Percentiles rank a stretch among this genome's conserved stretches.
Conservation (phyloP, 163 green algal genomes). For the Volvox carteri region DNA sequence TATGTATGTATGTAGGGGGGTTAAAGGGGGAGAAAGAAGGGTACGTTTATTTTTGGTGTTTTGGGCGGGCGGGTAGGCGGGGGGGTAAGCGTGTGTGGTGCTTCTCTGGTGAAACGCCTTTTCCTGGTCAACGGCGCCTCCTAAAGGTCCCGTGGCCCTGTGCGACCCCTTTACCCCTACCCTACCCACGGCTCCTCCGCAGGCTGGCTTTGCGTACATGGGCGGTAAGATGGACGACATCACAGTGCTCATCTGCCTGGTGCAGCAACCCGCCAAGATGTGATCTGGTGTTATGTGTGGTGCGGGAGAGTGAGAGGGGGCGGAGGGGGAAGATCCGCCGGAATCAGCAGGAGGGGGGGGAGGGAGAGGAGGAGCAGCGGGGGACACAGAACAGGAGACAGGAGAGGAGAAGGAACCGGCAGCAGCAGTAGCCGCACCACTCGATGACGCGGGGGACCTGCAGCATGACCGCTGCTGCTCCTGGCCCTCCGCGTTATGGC, state of each 20-base stretch:
- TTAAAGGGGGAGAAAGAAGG: not conserved
- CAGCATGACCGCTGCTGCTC: too few species aligned
- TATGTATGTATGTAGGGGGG: not conserved
- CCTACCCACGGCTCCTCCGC: not conserved
- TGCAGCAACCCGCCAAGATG: constrained; percentile 64
- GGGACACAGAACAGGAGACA: too few species aligned
- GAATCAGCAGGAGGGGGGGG: too few species aligned
- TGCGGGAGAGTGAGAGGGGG: too few species aligned
- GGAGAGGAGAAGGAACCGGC: too few species aligned
- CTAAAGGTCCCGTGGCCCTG: not conserved
- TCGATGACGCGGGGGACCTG: too few species aligned
- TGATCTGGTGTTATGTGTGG: too few species aligned
- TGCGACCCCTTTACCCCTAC: too few species aligned
- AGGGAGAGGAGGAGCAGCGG: too few species aligned
- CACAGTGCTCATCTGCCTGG: constrained; percentile 86
- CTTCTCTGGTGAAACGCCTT: not conserved
- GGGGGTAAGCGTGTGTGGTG: not conserved
- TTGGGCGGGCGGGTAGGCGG: not conserved
- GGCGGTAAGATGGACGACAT: constrained; percentile 97
- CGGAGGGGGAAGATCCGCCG: too few species aligned
- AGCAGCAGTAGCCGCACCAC: too few species aligned
- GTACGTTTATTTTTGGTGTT: not conserved
- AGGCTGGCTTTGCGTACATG: constrained; percentile 70
- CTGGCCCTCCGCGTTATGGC: too few species aligned
- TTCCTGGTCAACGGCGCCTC: not conserved